phyloP scores from a whole-genome alignment of 2,329 filamentous ascomycete species.

The Colletotrichum liriopes region DNA sequence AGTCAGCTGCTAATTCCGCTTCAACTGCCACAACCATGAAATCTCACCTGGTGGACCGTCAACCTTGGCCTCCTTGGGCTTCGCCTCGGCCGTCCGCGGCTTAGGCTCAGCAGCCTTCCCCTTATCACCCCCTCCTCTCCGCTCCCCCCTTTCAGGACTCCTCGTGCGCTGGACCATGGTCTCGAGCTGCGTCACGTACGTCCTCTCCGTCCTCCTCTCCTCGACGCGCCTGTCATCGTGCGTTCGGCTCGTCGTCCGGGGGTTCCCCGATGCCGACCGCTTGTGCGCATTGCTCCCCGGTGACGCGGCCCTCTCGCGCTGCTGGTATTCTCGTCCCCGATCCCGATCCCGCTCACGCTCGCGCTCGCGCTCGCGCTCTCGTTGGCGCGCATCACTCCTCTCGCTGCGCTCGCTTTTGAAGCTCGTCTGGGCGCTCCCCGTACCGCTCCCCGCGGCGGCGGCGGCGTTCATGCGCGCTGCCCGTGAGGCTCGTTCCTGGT shows the following conservation, averaged over 20 bases:
- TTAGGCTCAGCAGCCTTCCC: slow-evolving; percentile 54
- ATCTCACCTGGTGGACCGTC: slow-evolving; percentile 65
- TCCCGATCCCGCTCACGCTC: slow-evolving; percentile 34
- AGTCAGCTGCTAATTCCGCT: slow-evolving; percentile 15
- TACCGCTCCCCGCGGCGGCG: slow-evolving; percentile 13
- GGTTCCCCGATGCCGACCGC: slow-evolving; percentile 71
- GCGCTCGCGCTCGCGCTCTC: slow-evolving; percentile 30
- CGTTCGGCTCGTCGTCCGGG: slow-evolving; percentile 64
- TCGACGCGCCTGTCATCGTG: slow-evolving; percentile 62
- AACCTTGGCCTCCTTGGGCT: slow-evolving; percentile 60
- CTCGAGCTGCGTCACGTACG: slow-evolving; percentile 74
- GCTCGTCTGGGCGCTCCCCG: slow-evolving; percentile 45
- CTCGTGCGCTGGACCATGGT: slow-evolving; percentile 71
- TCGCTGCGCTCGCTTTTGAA: slow-evolving; percentile 52
- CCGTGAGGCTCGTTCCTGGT: slow-evolving; percentile 49
- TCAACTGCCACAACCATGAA: slow-evolving; percentile 46
- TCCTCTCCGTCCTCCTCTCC: slow-evolving; percentile 71
- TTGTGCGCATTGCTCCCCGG: slow-evolving; percentile 64
- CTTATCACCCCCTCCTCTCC: slow-evolving; percentile 58
- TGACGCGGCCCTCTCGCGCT: slow-evolving; percentile 55
- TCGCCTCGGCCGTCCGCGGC: slow-evolving; percentile 62
- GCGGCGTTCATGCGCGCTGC: slow-evolving; percentile 54
- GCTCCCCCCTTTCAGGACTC: slow-evolving; percentile 72
- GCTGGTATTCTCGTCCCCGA: slow-evolving; percentile 44
- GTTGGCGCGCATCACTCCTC: slow-evolving; percentile 35